Percentiles rank a stretch among this genome's conserved stretches.
These are phyloP conservation scores for Tuber magnatum DNA, from an alignment of 495 filamentous ascomycete species.

Conservation along the genomic window DNA sequence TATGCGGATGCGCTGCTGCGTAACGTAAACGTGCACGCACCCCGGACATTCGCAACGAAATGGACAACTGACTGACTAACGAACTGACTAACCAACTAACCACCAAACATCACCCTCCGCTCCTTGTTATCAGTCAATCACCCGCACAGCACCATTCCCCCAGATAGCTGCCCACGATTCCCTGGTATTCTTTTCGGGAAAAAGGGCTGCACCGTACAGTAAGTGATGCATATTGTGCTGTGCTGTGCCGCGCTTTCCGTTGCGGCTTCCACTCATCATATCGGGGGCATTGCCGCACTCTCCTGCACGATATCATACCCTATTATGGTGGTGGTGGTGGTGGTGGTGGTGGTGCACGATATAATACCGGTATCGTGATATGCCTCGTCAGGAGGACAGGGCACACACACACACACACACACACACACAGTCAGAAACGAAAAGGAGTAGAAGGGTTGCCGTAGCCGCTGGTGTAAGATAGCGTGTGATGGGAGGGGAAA, in stretches of 20 bases:
- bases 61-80: neutral
- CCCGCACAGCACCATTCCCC: neutral
- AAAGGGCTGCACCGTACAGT: neutral
- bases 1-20: neutral
- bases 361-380: neutral
- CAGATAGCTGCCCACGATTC: neutral
- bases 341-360: neutral
- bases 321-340: neutral
- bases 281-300: neutral
- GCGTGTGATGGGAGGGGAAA: neutral
- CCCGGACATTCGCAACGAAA: neutral
- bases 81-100: neutral
- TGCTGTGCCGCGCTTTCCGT: neutral
- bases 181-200: neutral
- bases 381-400: neutral
- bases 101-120: neutral
- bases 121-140: neutral
- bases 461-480: neutral
- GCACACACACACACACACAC: neutral
- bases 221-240: neutral
- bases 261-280: neutral
- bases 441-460: neutral
- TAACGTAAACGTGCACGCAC: neutral
- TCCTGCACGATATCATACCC: neutral
- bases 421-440: neutral